Evolutionary conservation across 169 alveolate genomes (phyloP).

Genomic region (Plasmodium falciparum): DNA sequence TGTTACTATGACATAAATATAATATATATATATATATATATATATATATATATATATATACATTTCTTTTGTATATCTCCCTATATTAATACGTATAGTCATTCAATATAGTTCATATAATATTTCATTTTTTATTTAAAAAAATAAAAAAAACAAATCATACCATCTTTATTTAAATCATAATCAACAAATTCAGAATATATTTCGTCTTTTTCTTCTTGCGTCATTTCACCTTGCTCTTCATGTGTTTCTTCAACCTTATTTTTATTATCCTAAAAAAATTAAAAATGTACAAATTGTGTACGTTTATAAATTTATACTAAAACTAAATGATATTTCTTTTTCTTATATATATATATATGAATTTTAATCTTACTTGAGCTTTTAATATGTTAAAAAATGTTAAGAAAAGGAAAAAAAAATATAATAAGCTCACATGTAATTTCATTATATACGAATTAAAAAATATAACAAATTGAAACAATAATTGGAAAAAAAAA

Average conservation of each 20-base stretch:
- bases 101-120: background rate
- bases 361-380: slow-evolving; percentile 22
- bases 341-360: background rate
- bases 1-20: no score
- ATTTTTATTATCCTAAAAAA: background rate
- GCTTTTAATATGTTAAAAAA: slow-evolving; percentile 43
- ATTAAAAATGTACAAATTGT: background rate
- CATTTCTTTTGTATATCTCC: background rate
- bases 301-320: background rate
- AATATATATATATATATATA: background rate
- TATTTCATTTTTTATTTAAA: background rate
- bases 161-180: slow-evolving; percentile 74
- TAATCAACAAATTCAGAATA: slow-evolving; percentile 47
- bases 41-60: background rate
- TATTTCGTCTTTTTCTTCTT: slow-evolving; percentile 42
- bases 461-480: no score
- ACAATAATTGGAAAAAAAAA: background rate
- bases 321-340: background rate
- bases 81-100: background rate
- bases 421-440: slow-evolving; percentile 10
- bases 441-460: slow-evolving; percentile 16
- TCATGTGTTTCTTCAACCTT: background rate
- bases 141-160: background rate
- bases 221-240: slow-evolving; percentile 13
- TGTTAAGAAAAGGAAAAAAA: slow-evolving; percentile 3